A percentile compares a stretch with the other conserved stretches of the same genome.
phyloP scores from a whole-genome alignment of 2,329 filamentous ascomycete species.

The Colletotrichum sp. region DNA sequence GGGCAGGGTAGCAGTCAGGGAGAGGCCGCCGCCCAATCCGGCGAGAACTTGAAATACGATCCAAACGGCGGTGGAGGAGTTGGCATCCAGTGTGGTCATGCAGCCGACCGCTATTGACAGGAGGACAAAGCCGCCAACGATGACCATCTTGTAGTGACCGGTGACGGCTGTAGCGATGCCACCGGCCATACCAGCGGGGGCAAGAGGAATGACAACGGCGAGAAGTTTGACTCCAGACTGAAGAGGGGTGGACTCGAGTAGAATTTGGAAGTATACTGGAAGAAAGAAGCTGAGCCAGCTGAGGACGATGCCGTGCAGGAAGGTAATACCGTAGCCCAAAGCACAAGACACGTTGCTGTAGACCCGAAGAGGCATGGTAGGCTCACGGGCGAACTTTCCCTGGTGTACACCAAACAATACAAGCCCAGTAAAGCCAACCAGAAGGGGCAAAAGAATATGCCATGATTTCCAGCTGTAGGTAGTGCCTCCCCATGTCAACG shows the following conservation, averaged over 20 bases:
- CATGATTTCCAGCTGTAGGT: slow-evolving; percentile 7
- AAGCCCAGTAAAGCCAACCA: background rate
- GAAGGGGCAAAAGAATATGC: background rate
- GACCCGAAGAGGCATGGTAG: slow-evolving; percentile 19
- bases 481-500: background rate
- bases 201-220: background rate
- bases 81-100: background rate
- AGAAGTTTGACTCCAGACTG: background rate
- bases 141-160: background rate
- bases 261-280: background rate
- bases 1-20: slow-evolving; percentile 39
- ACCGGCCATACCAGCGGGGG: background rate
- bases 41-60: slow-evolving; percentile 36
- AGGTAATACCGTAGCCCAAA: slow-evolving; percentile 27
- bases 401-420: background rate
- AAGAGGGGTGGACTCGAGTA: background rate
- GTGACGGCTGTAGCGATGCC: background rate
- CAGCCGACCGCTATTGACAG: background rate
- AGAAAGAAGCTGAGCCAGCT: background rate
- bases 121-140: background rate
- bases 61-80: slow-evolving; percentile 1
- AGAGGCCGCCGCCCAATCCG: slow-evolving; percentile 22
- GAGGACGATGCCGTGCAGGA: slow-evolving; percentile 23
- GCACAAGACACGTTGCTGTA: slow-evolving; percentile 19
- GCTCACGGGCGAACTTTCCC: background rate